These are phyloP conservation scores for Garcia nutans DNA, from an alignment of 345 rosid species.

Conservation along the genomic window DNA sequence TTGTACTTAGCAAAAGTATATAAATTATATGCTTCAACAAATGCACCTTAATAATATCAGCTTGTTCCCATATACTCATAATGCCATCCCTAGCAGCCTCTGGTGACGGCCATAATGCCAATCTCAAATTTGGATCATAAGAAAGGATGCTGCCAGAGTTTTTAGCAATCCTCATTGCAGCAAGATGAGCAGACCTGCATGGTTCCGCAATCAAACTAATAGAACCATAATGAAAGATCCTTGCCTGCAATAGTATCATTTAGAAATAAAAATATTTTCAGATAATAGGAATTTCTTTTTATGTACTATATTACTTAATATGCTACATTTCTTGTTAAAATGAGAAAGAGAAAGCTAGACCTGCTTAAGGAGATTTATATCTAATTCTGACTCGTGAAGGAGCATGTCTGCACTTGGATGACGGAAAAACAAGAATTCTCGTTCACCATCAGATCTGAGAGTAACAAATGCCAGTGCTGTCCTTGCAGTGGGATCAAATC, in stretches of 20 bases:
- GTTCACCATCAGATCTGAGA: slow-evolving; percentile 85
- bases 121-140: slow-evolving; percentile 90
- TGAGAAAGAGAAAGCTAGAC: slow-evolving; percentile 33
- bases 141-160: slow-evolving; percentile 76
- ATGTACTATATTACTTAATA: not conserved
- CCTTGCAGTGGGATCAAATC: slow-evolving; percentile 72
- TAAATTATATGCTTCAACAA: not conserved
- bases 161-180: slow-evolving; percentile 83
- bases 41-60: slow-evolving; percentile 86
- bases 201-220: slow-evolving; percentile 96
- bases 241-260: slow-evolving; percentile 52
- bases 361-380: slow-evolving; percentile 63
- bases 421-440: slow-evolving; percentile 94
- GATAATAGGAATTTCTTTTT: not conserved
- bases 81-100: slow-evolving; percentile 82
- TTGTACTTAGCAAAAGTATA: not conserved
- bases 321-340: not conserved
- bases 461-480: slow-evolving; percentile 97
- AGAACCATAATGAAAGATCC: slow-evolving; percentile 92
- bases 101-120: slow-evolving; percentile 88
- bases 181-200: slow-evolving; percentile 87
- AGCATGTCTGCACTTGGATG: slow-evolving; percentile 99
- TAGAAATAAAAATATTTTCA: slow-evolving; percentile 7
- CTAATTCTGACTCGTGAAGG: slow-evolving; percentile 79
- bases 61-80: slow-evolving; percentile 84